A percentile compares a stretch with the other conserved stretches of the same genome.
These are phyloP conservation scores for Suillus lakei DNA, from an alignment of 768 basidiomycete species.

Conservation along the genomic window DNA sequence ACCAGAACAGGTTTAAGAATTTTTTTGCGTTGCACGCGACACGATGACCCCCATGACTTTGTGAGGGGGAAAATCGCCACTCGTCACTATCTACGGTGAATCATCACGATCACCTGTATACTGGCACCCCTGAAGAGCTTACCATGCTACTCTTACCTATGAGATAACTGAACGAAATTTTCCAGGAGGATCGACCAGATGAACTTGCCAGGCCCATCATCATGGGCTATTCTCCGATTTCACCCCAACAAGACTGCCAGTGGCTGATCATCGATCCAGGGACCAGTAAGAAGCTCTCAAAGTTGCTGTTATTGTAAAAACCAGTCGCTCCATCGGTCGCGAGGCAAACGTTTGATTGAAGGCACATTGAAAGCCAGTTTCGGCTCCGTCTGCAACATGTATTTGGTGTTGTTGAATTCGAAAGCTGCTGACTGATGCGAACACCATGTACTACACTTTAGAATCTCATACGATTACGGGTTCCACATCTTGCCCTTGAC, in stretches of 20 bases:
- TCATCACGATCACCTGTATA: background rate
- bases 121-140: background rate
- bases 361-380: background rate
- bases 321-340: background rate
- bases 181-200: background rate
- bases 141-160: background rate
- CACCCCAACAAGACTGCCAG: background rate
- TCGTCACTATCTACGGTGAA: background rate
- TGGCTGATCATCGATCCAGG: background rate
- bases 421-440: background rate
- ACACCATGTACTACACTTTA: background rate
- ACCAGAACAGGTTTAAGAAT: background rate
- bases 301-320: background rate
- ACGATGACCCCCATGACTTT: background rate
- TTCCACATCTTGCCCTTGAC: conserved; percentile 77
- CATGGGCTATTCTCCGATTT: background rate
- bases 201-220: background rate
- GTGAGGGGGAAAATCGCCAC: background rate
- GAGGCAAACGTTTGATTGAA: background rate
- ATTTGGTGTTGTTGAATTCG: background rate
- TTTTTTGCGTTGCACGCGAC: background rate
- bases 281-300: background rate
- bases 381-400: background rate
- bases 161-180: background rate
- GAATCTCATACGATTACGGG: conserved; percentile 41